Evolutionary conservation across 2,329 filamentous ascomycete genomes (phyloP), one percentile per base, ranked within the genome.

Genomic region (Exophiala sp.): DNA sequence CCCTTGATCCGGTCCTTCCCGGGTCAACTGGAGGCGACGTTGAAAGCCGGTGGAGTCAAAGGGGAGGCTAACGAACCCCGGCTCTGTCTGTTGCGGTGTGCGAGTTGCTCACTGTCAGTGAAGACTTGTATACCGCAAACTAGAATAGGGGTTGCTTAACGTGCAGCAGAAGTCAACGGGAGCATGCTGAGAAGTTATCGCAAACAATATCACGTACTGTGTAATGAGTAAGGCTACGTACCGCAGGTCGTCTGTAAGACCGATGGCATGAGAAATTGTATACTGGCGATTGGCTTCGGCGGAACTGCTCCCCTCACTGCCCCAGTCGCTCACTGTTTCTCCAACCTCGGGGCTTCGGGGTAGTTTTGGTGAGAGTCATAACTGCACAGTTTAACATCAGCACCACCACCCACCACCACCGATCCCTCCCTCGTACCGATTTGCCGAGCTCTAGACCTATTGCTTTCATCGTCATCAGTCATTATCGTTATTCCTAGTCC

Each of bases 341-440:
- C 38, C 38, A 41, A 41, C 21, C 23, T 16, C 38, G 34, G 34
- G n/a, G 34, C 34, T 18, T 41, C 38, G 19, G 38, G 38, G 38
- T 24, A 41, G 16, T 24, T n/a, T n/a, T n/a, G n/a, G n/a, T n/a
- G n/a, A n/a, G n/a, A n/a, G n/a, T n/a, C n/a, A n/a, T n/a, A n/a
- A n/a, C n/a, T n/a, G n/a, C n/a, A 11, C 6, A n/a, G 16, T 42
- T n/a, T 6, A n/a, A 34, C 14, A 13, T 8, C 30, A 5, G 13
- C 6, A 8, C 10, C 14, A 34, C 24, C 10, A 10, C 30, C 10
- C 30, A 13, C 30, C 30, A n/a, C 10, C 30, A 34, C 10, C 30
- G 30, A 13, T n/a, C 14, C 11, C 10, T 34, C 30, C 30, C 7
- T 34, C 30, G 11, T 34, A 34, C 13, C 13, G 14, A 34, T 13